These are phyloP conservation scores for Verticillium isaacii DNA, from an alignment of 2,329 filamentous ascomycete species.

Conservation along the genomic window DNA sequence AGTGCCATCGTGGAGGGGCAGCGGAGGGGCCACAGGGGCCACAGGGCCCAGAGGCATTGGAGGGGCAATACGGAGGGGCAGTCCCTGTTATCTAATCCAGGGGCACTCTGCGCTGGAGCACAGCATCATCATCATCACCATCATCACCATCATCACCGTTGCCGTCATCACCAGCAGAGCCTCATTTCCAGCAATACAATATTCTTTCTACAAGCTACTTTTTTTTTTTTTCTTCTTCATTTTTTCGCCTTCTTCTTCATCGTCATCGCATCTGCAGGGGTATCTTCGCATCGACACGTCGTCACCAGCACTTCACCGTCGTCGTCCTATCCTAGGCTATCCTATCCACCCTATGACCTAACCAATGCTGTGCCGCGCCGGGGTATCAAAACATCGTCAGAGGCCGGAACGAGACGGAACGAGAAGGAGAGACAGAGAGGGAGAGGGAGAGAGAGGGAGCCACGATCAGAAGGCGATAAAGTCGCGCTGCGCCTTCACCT, in stretches of 20 bases:
- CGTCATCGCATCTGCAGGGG: background rate
- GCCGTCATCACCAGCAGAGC: too few relatives aligned
- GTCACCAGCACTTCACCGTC: background rate
- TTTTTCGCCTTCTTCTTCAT: constrained; percentile 3
- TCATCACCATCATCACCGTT: too few relatives aligned
- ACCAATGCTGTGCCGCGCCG: background rate
- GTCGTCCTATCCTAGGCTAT: background rate
- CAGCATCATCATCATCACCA: too few relatives aligned
- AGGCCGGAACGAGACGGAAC: background rate
- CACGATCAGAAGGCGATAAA: constrained; percentile 42
- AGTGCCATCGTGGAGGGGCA: too few relatives aligned
- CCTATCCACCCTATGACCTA: background rate
- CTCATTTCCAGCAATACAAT: too few relatives aligned
- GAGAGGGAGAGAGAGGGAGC: background rate
- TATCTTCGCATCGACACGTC: background rate
- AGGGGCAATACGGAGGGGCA: too few relatives aligned
- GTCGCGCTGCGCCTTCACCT: constrained; percentile 55
- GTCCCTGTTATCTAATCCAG: too few relatives aligned
- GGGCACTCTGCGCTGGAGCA: too few relatives aligned
- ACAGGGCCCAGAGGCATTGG: too few relatives aligned
- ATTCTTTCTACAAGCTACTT: too few relatives aligned
- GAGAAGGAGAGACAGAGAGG: too few relatives aligned
- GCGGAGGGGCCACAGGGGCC: too few relatives aligned
- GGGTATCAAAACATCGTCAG: background rate
- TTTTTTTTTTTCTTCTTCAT: background rate